Base-by-base conservation (phyloP, 75 land plant genomes). In the Azolla pinnata region DNA sequence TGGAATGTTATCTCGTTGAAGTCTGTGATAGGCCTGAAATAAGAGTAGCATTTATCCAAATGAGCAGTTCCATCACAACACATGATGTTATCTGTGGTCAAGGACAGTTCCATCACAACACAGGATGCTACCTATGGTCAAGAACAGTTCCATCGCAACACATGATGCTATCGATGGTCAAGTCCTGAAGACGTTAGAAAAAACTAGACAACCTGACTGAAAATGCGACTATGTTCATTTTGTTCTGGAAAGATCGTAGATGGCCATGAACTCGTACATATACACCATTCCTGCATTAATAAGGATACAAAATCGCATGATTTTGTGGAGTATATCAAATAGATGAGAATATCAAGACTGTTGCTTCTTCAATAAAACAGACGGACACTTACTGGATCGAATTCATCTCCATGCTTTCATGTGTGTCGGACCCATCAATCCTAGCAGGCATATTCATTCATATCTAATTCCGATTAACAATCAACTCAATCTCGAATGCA, bases 261-360 rank as follows among this genome's bases (percentile, higher is more conserved):
- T 80, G 86, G 20, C 98, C 98, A 77, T 80, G 75, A 30, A 92
- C 73, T 20, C 79, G 83, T 27, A 85, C 96, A 81, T 92, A 85
- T 34, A 58, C 69, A 30, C 79, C 84, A 69, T 82, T 77, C 69
- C 97, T 90, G 62, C 26, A 29, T n/a, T 27, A 54, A 21, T 58
- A n/a, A n/a, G n/a, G n/a, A n/a, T n/a, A n/a, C n/a, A n/a, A n/a
- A n/a, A n/a, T n/a, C n/a, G n/a, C n/a, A n/a, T n/a, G n/a, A n/a
- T n/a, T n/a, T n/a, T n/a, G n/a, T n/a, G n/a, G n/a, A n/a, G n/a
- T n/a, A n/a, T n/a, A n/a, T n/a, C n/a, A n/a, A n/a, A n/a, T n/a
- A n/a, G n/a, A n/a, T n/a, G n/a, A n/a, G n/a, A n/a, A n/a, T n/a
- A n/a, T n/a, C n/a, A n/a, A n/a, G n/a, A n/a, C n/a, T n/a, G n/a